Base-by-base conservation (phyloP, 345 rosid genomes). In the Boechera stricta region DNA sequence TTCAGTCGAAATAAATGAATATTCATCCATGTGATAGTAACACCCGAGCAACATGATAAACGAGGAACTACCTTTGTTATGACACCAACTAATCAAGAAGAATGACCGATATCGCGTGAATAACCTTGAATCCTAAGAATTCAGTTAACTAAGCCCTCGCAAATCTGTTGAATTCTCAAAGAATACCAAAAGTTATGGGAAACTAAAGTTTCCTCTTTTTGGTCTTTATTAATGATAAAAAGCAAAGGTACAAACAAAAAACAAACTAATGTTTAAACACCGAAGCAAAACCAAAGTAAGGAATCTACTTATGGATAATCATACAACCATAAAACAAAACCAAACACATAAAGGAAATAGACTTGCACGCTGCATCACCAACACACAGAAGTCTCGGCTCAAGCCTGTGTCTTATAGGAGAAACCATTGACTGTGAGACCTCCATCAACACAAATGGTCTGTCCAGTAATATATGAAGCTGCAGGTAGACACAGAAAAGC, bases 391-490 rank as follows among this genome's bases (percentile, higher is more conserved):
- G 28, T 6, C 67, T 8, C 5, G 48, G 7, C 42, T 74, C 66
- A 74, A 56, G 41, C 62, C 0, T 62, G 42, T 61, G 52, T 69
- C 15, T 51, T 6, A 51, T 62, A 72, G 8, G 76, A 36, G 33
- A 73, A 39, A 3, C 77, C 70, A 29, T 73, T 73, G 1, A 73
- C 33, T 4, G 62, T 38, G 54, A 73, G 53, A 52, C 70, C 77
- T 51, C 77, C 77, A 63, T 73, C 77, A 16, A 73, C 69, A 52
- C 62, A 73, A 63, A 73, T 73, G 44, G 70, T 73, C 32, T 73
- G 77, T 11, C 77, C 77, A 63, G 77, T 63, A 39, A 73, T 63
- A 11, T 72, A 72, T 0, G 69, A 61, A 26, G 76, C 68, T 10
- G 76, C 69, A 18, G 76, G 61, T 26, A 72, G 42, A 51, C 61